Conservation (phyloP, 2,329 filamentous ascomycete species). For the Periconia macrospinosa region DNA sequence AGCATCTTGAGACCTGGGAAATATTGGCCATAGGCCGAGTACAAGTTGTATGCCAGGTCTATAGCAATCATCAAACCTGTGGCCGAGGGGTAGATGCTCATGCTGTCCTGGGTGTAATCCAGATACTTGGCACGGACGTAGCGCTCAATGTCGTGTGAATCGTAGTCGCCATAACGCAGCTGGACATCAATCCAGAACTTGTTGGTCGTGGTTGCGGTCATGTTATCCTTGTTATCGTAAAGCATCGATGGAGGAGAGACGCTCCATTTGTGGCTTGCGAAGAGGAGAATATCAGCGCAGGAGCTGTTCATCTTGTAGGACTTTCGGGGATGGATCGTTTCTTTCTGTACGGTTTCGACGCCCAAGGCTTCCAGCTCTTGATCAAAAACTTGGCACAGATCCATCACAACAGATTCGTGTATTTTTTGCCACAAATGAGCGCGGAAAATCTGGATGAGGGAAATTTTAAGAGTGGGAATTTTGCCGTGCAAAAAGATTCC, state of each 20-base stretch:
- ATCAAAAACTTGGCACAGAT: constrained; percentile 97
- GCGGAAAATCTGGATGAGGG: constrained; percentile 97
- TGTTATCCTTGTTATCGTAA: constrained; percentile 94
- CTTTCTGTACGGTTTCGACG: constrained; percentile 97
- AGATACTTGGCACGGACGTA: constrained; percentile 98
- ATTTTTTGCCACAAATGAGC: constrained; percentile 99
- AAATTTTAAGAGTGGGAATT: constrained; percentile 97
- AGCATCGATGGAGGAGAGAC: constrained; percentile 90
- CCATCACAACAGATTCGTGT: constrained; percentile 98
- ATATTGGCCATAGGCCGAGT: constrained; percentile 97
- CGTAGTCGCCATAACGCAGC: constrained; percentile 94
- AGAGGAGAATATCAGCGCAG: constrained; percentile 94
- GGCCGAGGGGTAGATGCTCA: constrained; percentile 96
- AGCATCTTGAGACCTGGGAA: constrained; percentile 97
- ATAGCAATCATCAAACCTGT: constrained; percentile 98
- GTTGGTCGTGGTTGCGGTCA: constrained; percentile 92
- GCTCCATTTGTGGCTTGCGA: constrained; percentile 98
- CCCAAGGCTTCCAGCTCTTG: constrained; percentile 94
- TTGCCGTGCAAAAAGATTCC: constrained; percentile 99
- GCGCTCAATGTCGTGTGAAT: constrained; percentile 97
- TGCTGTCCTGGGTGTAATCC: constrained; percentile 97
- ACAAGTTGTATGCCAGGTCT: constrained; percentile 96
- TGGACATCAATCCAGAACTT: constrained; percentile 99
- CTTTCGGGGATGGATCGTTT: constrained; percentile 98
- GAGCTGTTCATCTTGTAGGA: constrained; percentile 99